These are phyloP conservation scores for Cochlearia excelsa DNA, from an alignment of 345 rosid species.

Conservation along the genomic window DNA sequence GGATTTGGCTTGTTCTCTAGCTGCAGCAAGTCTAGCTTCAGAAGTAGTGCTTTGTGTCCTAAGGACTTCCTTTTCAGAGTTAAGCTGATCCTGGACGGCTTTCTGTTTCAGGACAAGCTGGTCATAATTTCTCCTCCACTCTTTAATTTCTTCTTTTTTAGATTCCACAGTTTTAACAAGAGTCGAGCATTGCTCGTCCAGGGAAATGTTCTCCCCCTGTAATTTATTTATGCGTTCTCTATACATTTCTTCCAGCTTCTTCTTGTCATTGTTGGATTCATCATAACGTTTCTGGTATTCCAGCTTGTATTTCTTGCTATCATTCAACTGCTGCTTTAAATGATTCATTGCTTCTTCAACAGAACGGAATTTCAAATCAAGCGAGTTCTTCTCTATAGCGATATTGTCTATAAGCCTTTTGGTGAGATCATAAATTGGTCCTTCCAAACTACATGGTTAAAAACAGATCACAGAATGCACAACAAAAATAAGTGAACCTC, in stretches of 20 bases:
- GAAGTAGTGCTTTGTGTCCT: slow-evolving; percentile 82
- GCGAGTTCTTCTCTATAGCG: slow-evolving; percentile 81
- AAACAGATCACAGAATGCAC: slow-evolving; percentile 1
- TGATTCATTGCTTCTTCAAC: slow-evolving; percentile 59
- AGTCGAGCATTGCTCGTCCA: slow-evolving; percentile 79
- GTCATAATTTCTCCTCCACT: slow-evolving; percentile 77
- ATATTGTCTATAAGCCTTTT: slow-evolving; percentile 74
- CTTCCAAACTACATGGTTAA: slow-evolving; percentile 67
- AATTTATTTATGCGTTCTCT: slow-evolving; percentile 63
- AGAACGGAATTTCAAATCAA: slow-evolving; percentile 69
- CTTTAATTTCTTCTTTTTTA: slow-evolving; percentile 61
- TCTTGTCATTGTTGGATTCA: slow-evolving; percentile 91
- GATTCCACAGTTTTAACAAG: slow-evolving; percentile 71
- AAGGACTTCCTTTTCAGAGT: slow-evolving; percentile 73
- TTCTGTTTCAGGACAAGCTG: slow-evolving; percentile 65
- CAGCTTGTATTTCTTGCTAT: slow-evolving; percentile 42
- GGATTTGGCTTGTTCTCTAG: slow-evolving; percentile 77
- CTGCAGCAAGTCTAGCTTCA: slow-evolving; percentile 96
- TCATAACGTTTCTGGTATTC: slow-evolving; percentile 88
- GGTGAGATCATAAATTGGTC: slow-evolving; percentile 77
- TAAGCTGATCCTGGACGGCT: slow-evolving; percentile 67
- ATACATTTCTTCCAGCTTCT: slow-evolving; percentile 81
- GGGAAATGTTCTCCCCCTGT: slow-evolving; percentile 68
- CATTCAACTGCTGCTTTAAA: too few species aligned
- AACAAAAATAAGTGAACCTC: background rate